A percentile compares a stretch with the other conserved stretches of the same genome.
phyloP scores from a whole-genome alignment of 164 flowering plant genomes.

The Annona squamosa region DNA sequence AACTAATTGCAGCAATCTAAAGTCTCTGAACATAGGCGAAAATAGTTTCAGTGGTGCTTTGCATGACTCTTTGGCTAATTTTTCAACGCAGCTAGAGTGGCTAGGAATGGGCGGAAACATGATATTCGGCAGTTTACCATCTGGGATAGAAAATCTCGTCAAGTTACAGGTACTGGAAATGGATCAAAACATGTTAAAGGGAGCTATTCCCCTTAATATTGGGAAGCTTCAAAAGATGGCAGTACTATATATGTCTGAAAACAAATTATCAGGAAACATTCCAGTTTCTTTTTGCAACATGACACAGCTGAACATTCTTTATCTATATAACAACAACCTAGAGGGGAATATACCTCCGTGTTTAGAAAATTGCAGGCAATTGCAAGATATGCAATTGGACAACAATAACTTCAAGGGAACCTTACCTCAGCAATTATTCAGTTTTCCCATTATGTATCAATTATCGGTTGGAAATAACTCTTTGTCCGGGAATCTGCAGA shows the following conservation, averaged over 20 bases:
- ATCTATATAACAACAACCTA: not conserved
- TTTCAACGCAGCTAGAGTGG: not conserved
- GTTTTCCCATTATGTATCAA: slow-evolving; percentile 4
- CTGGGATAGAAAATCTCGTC: not conserved
- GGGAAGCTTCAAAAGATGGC: not conserved
- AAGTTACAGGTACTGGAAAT: not conserved
- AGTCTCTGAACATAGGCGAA: not conserved
- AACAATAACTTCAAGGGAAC: not conserved
- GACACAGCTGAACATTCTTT: not conserved
- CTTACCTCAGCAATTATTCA: slow-evolving; percentile 26
- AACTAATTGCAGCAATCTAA: slow-evolving; percentile 3
- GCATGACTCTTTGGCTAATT: not conserved
- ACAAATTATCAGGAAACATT: not conserved
- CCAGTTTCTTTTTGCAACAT: not conserved
- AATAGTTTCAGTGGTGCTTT: not conserved
- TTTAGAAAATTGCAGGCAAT: not conserved
- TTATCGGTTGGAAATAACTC: slow-evolving; percentile 32
- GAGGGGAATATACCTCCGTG: slow-evolving; percentile 1
- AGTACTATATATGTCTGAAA: not conserved
- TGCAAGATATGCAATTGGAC: not conserved
- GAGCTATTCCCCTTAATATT: not conserved
- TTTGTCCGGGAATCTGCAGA: slow-evolving; percentile 13
- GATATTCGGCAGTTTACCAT: not conserved
- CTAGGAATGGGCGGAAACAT: not conserved
- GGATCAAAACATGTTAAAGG: not conserved